Conservation (phyloP, 139 green algal species). For the Dunaliella primolecta region DNA sequence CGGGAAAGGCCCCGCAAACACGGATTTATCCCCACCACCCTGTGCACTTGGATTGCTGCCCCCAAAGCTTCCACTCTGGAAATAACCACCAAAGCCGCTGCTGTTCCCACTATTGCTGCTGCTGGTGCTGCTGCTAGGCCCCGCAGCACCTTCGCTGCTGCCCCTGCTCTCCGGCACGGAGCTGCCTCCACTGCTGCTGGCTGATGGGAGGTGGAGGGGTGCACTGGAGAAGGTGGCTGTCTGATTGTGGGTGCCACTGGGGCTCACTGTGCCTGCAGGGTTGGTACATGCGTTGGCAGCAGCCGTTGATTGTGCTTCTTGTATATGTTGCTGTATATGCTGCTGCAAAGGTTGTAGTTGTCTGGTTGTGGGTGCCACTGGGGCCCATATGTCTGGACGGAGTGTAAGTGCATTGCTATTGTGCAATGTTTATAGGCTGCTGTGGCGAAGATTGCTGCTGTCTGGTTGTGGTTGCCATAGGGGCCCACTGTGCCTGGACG, state of each 20-base stretch:
- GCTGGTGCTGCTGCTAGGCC: background rate
- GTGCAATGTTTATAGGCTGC: too few relatives aligned
- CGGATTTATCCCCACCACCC: background rate
- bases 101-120: background rate
- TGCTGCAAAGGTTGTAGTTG: too few relatives aligned
- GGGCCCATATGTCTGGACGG: too few relatives aligned
- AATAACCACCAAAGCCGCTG: background rate
- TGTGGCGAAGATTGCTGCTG: too few relatives aligned
- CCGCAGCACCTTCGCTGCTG: background rate
- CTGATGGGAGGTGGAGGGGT: background rate
- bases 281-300: too few relatives aligned
- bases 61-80: background rate
- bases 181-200: background rate
- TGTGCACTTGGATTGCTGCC: background rate
- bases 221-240: background rate
- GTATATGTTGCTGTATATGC: too few relatives aligned
- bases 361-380: background rate
- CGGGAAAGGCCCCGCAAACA: background rate
- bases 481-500: background rate
- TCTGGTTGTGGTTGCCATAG: too few relatives aligned
- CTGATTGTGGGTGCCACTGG: background rate
- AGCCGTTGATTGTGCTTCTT: too few relatives aligned
- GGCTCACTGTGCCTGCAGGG: background rate
- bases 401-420: too few relatives aligned
- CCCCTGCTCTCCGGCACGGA: background rate